These are phyloP conservation scores for Adansonia grandidieri DNA, from an alignment of 441 rosid species.

Conservation along the genomic window DNA sequence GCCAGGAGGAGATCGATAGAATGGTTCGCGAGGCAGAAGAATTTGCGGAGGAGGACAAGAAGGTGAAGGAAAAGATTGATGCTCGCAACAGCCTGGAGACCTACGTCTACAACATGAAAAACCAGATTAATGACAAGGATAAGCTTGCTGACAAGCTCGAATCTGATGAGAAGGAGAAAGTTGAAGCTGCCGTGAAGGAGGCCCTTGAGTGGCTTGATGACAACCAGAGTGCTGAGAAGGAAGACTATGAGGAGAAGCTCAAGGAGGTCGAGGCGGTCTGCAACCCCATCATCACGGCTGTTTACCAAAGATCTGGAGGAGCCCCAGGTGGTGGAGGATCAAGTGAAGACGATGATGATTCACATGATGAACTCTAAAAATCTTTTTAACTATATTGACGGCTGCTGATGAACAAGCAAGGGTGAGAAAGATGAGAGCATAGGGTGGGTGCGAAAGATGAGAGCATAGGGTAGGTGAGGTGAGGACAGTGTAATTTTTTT, in stretches of 20 bases:
- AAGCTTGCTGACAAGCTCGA: conserved; percentile 96
- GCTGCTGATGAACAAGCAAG: conserved; percentile 12
- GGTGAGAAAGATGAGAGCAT: background rate
- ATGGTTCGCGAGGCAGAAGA: conserved; percentile 98
- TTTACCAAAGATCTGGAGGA: conserved; percentile 90
- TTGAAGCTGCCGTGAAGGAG: conserved; percentile 75
- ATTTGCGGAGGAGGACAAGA: conserved; percentile 97
- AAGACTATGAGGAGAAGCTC: conserved; percentile 91
- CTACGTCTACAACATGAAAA: conserved; percentile 92
- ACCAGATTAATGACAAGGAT: conserved; percentile 92
- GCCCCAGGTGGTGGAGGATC: conserved; percentile 62
- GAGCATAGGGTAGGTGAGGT: background rate
- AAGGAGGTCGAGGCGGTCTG: conserved; percentile 96
- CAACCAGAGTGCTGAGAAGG: conserved; percentile 85
- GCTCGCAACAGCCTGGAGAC: conserved; percentile 90
- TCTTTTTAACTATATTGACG: background rate
- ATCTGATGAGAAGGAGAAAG: conserved; percentile 88
- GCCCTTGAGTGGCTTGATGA: conserved; percentile 94
- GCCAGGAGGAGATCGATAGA: conserved; percentile 95
- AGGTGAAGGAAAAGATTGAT: conserved; percentile 88
- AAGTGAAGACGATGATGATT: conserved; percentile 60
- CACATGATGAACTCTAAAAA: conserved; percentile 76
- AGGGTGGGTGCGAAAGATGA: background rate
- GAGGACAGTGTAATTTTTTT: background rate
- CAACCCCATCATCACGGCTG: conserved; percentile 88